phyloP scores from a whole-genome alignment of 2,329 filamentous ascomycete genomes.

The Fusarium torulosum region DNA sequence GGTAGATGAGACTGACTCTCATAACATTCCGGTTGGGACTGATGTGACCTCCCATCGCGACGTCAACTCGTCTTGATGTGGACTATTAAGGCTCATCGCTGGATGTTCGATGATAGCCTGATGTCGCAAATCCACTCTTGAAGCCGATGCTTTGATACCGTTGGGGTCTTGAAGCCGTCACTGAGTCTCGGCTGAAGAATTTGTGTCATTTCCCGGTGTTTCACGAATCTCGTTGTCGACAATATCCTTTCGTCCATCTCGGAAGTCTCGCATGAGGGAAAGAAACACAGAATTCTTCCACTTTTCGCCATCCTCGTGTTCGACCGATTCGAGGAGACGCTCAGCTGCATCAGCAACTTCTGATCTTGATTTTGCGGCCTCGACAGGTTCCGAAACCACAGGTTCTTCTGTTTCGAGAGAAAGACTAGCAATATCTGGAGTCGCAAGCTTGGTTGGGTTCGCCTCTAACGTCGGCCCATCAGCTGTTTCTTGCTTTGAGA shows the following conservation, averaged over 20 bases:
- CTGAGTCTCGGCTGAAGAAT: slow-evolving; percentile 17
- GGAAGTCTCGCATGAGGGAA: slow-evolving; percentile 60
- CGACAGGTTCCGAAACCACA: slow-evolving; percentile 29
- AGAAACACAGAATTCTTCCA: slow-evolving; percentile 62
- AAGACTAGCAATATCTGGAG: slow-evolving; percentile 52
- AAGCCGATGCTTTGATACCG: neutral
- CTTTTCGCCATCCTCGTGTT: slow-evolving; percentile 60
- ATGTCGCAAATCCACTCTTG: neutral
- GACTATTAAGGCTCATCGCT: slow-evolving; percentile 12
- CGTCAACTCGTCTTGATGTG: slow-evolving; percentile 32
- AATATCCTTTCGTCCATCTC: slow-evolving; percentile 60
- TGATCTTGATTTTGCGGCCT: slow-evolving; percentile 48
- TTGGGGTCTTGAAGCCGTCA: slow-evolving; percentile 28
- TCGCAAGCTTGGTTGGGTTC: slow-evolving; percentile 43
- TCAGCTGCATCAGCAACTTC: slow-evolving; percentile 59
- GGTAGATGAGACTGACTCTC: slow-evolving; percentile 1
- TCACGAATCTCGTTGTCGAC: slow-evolving; percentile 57
- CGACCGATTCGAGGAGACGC: slow-evolving; percentile 58
- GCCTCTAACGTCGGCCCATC: slow-evolving; percentile 18
- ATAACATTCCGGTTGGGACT: neutral
- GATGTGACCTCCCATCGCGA: slow-evolving; percentile 33
- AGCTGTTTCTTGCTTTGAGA: slow-evolving; percentile 13
- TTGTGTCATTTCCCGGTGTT: slow-evolving; percentile 40
- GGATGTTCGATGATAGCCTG: neutral
- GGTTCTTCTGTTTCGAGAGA: slow-evolving; percentile 43